Base-by-base conservation (phyloP, 2,329 filamentous ascomycete genomes). In the Colletotrichum viniferum region DNA sequence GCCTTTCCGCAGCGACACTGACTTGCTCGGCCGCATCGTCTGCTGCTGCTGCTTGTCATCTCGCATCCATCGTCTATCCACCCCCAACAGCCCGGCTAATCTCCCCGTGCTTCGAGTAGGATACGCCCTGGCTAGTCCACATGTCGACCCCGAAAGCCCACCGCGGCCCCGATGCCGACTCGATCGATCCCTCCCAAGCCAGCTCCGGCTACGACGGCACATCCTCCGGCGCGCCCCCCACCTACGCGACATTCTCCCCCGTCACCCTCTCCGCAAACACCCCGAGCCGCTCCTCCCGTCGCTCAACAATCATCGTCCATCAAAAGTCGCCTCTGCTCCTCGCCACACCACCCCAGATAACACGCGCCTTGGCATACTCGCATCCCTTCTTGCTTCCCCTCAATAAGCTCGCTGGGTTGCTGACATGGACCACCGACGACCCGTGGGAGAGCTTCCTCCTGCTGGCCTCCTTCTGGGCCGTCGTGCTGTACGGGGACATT, bases 371-470 rank as follows among this genome's bases (percentile, higher is more conserved):
- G 76, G 96, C 96, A 78, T 98, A 98, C 83, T 98, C 96, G 77
- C 96, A 99, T 82, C 96, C 97, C 0, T 98, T 98, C 82, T 88
- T 99, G 9, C 88, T 98, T 9, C 96, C 96, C 7, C 87, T 98
- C 73, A 98, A 98, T 83, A 94, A 94, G 81, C 85, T 98, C 18
- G 94, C 91, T 4, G 97, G 96, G 0, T 87, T 99, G 76, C 82
- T 99, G 77, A 98, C 95, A 86, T 99, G 97, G 97, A 98, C 95
- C 10, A 96, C 94, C 1, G 94, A 92, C 52, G 97, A 99, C 82
- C 93, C 96, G 0, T 99, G 96, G 96, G 96, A 98, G 88, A 98
- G 96, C 88, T 99, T 98, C 82, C 88, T 99, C 76, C 84, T 99
- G 36, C 90, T 99, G 4, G 93, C 93, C 21, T 89, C 87, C 36